Percentiles rank a stretch among this genome's conserved stretches.
These are phyloP conservation scores for Apodospora peruviana DNA, from an alignment of 495 filamentous ascomycete species.

Conservation along the genomic window DNA sequence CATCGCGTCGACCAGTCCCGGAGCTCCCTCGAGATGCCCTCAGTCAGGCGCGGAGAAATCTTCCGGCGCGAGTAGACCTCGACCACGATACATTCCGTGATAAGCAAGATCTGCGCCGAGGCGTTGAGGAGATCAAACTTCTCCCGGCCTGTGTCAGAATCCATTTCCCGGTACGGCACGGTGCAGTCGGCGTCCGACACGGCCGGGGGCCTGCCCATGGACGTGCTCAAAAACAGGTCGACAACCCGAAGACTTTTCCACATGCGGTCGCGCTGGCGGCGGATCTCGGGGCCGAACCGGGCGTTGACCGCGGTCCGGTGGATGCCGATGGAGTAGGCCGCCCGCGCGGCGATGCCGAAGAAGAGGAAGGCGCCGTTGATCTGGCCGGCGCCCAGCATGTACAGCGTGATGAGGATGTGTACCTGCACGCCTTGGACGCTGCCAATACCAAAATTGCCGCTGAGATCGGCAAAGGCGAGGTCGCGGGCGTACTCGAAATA, in stretches of 20 bases:
- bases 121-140: constrained; percentile 38
- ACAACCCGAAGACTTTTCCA: constrained; percentile 59
- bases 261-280: constrained; percentile 47
- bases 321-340: constrained; percentile 55
- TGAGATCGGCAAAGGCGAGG: constrained; percentile 49
- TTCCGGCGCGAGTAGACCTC: constrained; percentile 41
- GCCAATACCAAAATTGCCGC: constrained; percentile 49
- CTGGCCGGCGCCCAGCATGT: constrained; percentile 56
- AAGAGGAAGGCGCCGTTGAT: constrained; percentile 57
- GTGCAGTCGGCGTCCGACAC: constrained; percentile 56
- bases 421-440: constrained; percentile 56
- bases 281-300: constrained; percentile 46
- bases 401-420: constrained; percentile 54
- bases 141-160: constrained; percentile 23
- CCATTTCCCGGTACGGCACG: constrained; percentile 28
- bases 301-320: constrained; percentile 58
- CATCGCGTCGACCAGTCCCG: constrained; percentile 39
- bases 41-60: constrained; percentile 39
- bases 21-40: constrained; percentile 40
- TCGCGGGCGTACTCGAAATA: constrained; percentile 55
- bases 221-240: constrained; percentile 56
- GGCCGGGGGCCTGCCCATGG: constrained; percentile 54
- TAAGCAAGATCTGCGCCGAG: constrained; percentile 36
- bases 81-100: constrained; percentile 35
- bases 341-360: constrained; percentile 52